A percentile compares a stretch with the other conserved stretches of the same genome.
These are phyloP conservation scores for Gypsophila paniculata DNA, from an alignment of 179 eudicot genomes.

Conservation along the genomic window DNA sequence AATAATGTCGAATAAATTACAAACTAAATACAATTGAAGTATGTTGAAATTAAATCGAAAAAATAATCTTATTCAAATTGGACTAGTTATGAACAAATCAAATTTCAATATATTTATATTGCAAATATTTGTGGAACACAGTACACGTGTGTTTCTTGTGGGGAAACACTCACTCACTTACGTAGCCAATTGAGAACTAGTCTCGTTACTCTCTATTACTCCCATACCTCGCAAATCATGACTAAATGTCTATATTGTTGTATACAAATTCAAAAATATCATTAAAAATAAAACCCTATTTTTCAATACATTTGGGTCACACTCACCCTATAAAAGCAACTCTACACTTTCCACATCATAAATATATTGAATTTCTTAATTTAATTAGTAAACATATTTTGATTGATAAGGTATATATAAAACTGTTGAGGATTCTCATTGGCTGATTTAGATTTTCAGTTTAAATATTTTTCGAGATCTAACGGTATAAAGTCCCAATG, in stretches of 20 bases:
- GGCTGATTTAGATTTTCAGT: too few relatives aligned
- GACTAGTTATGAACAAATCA: not conserved
- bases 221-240: not conserved
- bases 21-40: too few relatives aligned
- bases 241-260: too few relatives aligned
- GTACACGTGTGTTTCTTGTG: slow-evolving; percentile 20
- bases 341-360: not conserved
- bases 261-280: too few relatives aligned
- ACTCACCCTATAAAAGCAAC: not conserved
- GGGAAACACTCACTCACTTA: slow-evolving; percentile 15
- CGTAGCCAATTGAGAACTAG: slow-evolving; percentile 9
- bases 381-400: too few relatives aligned
- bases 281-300: not conserved
- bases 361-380: not conserved
- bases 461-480: too few relatives aligned
- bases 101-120: not conserved
- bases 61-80: too few relatives aligned
- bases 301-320: not conserved
- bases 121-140: slow-evolving; percentile 10
- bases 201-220: not conserved
- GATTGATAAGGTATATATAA: too few relatives aligned
- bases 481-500: too few relatives aligned
- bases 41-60: too few relatives aligned
- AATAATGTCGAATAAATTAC: too few relatives aligned
- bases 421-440: too few relatives aligned